phyloP scores from a whole-genome alignment of 441 rosid genomes.

The Aleurites moluccanus region DNA sequence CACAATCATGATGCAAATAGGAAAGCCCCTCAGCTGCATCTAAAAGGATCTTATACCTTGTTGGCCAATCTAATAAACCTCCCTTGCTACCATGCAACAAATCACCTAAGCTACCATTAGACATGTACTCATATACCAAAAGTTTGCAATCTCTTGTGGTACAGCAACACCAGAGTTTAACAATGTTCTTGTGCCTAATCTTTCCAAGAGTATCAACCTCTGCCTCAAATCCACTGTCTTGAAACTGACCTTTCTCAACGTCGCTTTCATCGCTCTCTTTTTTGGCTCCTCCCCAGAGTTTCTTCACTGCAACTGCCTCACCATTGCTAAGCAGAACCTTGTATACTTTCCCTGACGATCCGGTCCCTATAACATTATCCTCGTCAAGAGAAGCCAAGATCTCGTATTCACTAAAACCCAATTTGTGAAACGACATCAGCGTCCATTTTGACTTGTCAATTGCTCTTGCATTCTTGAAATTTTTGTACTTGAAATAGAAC shows the following conservation, averaged over 20 bases:
- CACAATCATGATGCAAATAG: conserved; percentile 92
- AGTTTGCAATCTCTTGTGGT: conserved; percentile 79
- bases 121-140: conserved; percentile 93
- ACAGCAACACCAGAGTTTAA: conserved; percentile 95
- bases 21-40: conserved; percentile 97
- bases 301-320: conserved; percentile 88
- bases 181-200: conserved; percentile 96
- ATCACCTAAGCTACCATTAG: conserved; percentile 95
- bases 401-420: conserved; percentile 86
- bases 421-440: conserved; percentile 88
- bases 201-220: conserved; percentile 92
- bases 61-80: conserved; percentile 80
- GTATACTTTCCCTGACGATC: conserved; percentile 92
- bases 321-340: conserved; percentile 78
- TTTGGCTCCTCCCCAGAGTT: conserved; percentile 66
- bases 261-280: conserved; percentile 47
- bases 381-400: conserved; percentile 79
- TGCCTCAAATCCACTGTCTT: conserved; percentile 69
- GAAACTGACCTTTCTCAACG: conserved; percentile 62
- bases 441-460: conserved; percentile 91
- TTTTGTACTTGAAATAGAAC: conserved; percentile 79
- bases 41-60: conserved; percentile 67
- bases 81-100: conserved; percentile 82
- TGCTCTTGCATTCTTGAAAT: conserved; percentile 56
- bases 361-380: conserved; percentile 85